phyloP scores from a whole-genome alignment of 345 rosid genomes.

The Euphorbia peplus region DNA sequence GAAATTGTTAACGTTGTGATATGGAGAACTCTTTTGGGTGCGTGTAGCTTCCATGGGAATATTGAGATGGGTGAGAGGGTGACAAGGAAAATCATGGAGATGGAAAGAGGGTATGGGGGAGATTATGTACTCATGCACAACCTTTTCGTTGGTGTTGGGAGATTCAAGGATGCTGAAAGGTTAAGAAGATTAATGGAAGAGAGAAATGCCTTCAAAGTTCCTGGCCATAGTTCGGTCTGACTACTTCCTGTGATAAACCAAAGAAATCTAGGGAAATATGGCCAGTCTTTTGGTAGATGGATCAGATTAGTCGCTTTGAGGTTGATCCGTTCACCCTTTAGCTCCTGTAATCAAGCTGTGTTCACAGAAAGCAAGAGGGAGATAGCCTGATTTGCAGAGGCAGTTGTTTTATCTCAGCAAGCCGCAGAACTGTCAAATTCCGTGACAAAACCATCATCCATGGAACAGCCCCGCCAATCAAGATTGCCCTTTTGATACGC shows the following conservation, averaged over 20 bases:
- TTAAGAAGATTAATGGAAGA: constrained; percentile 55
- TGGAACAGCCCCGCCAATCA: constrained; percentile 71
- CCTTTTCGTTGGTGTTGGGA: constrained; percentile 59
- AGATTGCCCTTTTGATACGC: constrained; percentile 51
- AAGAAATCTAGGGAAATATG: too few relatives aligned
- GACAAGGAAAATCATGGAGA: constrained; percentile 59
- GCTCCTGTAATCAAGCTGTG: too few relatives aligned
- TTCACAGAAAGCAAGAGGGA: constrained; percentile 73
- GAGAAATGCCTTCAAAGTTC: constrained; percentile 49
- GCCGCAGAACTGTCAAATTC: constrained; percentile 86
- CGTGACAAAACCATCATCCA: constrained; percentile 77
- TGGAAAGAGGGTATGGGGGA: constrained; percentile 70
- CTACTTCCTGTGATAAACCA: neutral
- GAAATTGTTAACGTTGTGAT: constrained; percentile 49
- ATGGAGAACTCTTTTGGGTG: constrained; percentile 82
- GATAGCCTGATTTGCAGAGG: constrained; percentile 56
- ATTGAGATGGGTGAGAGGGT: constrained; percentile 67
- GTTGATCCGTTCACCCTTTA: too few relatives aligned
- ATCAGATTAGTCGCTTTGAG: too few relatives aligned
- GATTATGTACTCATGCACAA: constrained; percentile 76
- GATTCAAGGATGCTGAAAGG: constrained; percentile 60
- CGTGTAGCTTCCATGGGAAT: constrained; percentile 75
- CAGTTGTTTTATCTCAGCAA: constrained; percentile 45
- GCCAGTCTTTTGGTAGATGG: too few relatives aligned
- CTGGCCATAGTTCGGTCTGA: constrained; percentile 52